A percentile compares a stretch with the other conserved stretches of the same genome.
phyloP scores from a whole-genome alignment of 768 basidiomycete genomes.

The Termitomyces sp. region DNA sequence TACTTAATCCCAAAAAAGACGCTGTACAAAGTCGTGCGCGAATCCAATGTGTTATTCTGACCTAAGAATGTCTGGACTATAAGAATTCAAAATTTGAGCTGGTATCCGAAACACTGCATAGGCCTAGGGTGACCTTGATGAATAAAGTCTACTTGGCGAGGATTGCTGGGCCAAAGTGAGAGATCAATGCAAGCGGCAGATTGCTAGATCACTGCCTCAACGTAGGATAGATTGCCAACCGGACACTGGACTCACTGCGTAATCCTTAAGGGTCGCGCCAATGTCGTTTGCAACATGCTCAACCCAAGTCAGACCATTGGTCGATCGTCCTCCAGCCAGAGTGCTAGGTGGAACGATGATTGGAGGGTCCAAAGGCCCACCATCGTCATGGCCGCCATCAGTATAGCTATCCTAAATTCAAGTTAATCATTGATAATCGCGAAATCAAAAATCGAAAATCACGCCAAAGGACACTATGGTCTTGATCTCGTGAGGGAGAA shows the following conservation, averaged over 20 bases:
- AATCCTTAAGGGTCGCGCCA: conserved; percentile 46
- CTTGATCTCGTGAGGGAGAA: conserved; percentile 33
- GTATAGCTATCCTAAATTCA: conserved; percentile 45
- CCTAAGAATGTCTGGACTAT: conserved; percentile 42
- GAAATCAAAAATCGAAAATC: neutral
- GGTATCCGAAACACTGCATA: neutral
- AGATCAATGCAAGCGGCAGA: conserved; percentile 47
- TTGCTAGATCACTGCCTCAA: conserved; percentile 25
- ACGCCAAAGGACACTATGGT: conserved; percentile 57
- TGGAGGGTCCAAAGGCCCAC: conserved; percentile 43
- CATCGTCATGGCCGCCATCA: conserved; percentile 49
- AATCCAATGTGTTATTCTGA: conserved; percentile 43
- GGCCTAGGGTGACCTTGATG: conserved; percentile 37
- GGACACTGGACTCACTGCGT: conserved; percentile 36
- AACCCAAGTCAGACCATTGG: conserved; percentile 52
- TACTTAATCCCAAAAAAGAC: conserved; percentile 59
- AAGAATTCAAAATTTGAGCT: neutral
- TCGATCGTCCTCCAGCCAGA: conserved; percentile 49
- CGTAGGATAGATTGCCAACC: neutral
- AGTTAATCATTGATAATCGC: neutral
- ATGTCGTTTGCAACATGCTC: conserved; percentile 44
- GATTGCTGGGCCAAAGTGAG: conserved; percentile 50
- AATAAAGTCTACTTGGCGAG: conserved; percentile 45
- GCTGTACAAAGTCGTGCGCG: conserved; percentile 47
- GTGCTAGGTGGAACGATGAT: conserved; percentile 41